phyloP scores from a whole-genome alignment of 352 stramenopile genomes.

The Thalassiosira ordinaria region DNA sequence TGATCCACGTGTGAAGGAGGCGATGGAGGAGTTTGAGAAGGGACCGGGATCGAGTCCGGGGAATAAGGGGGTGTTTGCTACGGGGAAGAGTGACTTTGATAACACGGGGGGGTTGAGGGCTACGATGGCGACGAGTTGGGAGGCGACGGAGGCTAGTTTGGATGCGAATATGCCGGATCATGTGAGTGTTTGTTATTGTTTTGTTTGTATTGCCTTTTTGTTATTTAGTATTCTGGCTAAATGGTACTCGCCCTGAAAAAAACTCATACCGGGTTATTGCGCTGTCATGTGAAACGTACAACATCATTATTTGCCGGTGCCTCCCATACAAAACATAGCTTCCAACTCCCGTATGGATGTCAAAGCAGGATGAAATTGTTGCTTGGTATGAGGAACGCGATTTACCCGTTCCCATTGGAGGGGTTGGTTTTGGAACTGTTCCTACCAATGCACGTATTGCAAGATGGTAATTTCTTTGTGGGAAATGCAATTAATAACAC shows the following conservation, averaged over 20 bases:
- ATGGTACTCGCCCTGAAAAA: no score
- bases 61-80: slow-evolving; percentile 82
- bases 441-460: slow-evolving; percentile 64
- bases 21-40: slow-evolving; percentile 64
- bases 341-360: slow-evolving; percentile 65
- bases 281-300: no score
- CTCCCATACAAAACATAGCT: no score
- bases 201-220: no score
- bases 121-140: slow-evolving; percentile 76
- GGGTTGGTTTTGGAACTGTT: slow-evolving; percentile 63
- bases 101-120: slow-evolving; percentile 71
- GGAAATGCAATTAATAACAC: background rate
- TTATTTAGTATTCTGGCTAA: no score
- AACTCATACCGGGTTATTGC: no score
- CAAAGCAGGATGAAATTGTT: slow-evolving; percentile 69
- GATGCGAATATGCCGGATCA: slow-evolving; percentile 83
- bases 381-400: slow-evolving; percentile 78
- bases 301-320: no score
- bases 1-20: slow-evolving; percentile 66
- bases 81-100: slow-evolving; percentile 77
- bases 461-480: slow-evolving; percentile 81
- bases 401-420: slow-evolving; percentile 77
- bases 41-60: slow-evolving; percentile 65
- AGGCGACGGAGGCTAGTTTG: slow-evolving; percentile 64
- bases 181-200: no score